Conservation (phyloP, 192 early-diverging fungal species). For the Backusella tarrabulga region DNA sequence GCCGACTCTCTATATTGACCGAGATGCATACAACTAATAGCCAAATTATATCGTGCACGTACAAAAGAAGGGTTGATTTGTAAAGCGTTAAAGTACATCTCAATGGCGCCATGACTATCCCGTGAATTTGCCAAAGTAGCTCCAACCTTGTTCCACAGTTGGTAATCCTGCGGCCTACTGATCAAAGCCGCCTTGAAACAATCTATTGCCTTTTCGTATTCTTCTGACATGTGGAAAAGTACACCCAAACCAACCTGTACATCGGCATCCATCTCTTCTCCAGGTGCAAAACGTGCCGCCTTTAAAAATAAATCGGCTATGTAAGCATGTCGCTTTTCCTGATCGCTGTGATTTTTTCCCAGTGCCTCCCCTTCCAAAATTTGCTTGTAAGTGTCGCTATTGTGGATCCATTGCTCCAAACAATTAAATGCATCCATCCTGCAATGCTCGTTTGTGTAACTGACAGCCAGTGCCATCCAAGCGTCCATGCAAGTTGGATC, state of each 20-base stretch:
- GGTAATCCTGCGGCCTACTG: conserved; percentile 84
- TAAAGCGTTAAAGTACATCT: conserved; percentile 92
- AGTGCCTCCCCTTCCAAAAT: conserved; percentile 32
- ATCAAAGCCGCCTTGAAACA: conserved; percentile 93
- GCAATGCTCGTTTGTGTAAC: conserved; percentile 91
- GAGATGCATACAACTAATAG: conserved; percentile 88
- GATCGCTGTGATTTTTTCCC: conserved; percentile 36
- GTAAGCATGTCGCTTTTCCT: conserved; percentile 60
- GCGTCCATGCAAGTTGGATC: conserved; percentile 77
- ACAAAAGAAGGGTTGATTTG: conserved; percentile 95
- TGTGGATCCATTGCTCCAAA: conserved; percentile 83
- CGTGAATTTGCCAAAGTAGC: conserved; percentile 92
- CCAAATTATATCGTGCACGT: conserved; percentile 95
- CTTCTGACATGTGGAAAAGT: conserved; percentile 89
- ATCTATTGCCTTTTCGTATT: conserved; percentile 96
- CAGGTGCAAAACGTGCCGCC: conserved; percentile 65
- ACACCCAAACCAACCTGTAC: conserved; percentile 95
- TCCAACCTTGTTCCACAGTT: conserved; percentile 96
- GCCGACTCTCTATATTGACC: conserved; percentile 87
- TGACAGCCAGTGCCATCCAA: conserved; percentile 86
- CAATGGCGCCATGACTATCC: conserved; percentile 75
- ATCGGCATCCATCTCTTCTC: conserved; percentile 80
- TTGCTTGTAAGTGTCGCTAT: conserved; percentile 66
- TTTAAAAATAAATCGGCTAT: conserved; percentile 76
- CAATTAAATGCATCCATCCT: conserved; percentile 86